These are phyloP conservation scores for Pyrus betulifolia DNA, from an alignment of 306 rosid genomes.

Conservation along the genomic window DNA sequence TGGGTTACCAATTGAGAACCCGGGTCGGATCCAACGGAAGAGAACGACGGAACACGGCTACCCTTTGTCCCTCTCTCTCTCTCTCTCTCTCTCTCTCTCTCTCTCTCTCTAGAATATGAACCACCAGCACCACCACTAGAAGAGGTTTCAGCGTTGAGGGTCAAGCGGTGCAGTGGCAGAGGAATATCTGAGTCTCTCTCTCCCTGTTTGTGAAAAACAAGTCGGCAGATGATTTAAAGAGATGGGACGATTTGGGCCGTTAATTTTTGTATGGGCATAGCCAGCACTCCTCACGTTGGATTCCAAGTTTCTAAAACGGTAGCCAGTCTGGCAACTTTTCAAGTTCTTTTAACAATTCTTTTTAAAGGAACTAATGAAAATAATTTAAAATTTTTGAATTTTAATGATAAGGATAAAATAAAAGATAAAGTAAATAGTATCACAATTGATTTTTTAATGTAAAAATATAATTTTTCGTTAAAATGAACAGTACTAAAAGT, in stretches of 20 bases:
- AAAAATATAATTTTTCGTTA: too few relatives aligned
- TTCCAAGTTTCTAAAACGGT: neutral
- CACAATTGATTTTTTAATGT: too few relatives aligned
- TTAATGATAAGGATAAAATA: too few relatives aligned
- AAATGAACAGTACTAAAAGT: too few relatives aligned
- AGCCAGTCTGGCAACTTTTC: slow-evolving; percentile 24
- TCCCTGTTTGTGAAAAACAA: neutral
- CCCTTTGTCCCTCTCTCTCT: neutral
- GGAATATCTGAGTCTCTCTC: neutral
- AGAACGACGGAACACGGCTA: neutral
- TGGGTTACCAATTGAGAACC: slow-evolving; percentile 12
- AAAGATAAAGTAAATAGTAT: too few relatives aligned
- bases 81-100: neutral
- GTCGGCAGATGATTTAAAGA: neutral
- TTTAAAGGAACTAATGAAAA: neutral
- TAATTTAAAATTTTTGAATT: too few relatives aligned
- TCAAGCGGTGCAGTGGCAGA: neutral
- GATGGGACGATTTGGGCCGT: slow-evolving; percentile 27
- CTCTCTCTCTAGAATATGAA: neutral
- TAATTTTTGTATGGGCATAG: neutral
- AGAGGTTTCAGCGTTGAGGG: neutral
- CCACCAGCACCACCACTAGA: neutral
- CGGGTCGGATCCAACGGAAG: slow-evolving; percentile 23
- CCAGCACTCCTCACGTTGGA: slow-evolving; percentile 22
- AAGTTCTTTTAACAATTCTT: neutral